A percentile compares a stretch with the other conserved stretches of the same genome.
These are phyloP conservation scores for Daldinia sp. DNA, from an alignment of 2,329 filamentous ascomycete species.

Conservation along the genomic window DNA sequence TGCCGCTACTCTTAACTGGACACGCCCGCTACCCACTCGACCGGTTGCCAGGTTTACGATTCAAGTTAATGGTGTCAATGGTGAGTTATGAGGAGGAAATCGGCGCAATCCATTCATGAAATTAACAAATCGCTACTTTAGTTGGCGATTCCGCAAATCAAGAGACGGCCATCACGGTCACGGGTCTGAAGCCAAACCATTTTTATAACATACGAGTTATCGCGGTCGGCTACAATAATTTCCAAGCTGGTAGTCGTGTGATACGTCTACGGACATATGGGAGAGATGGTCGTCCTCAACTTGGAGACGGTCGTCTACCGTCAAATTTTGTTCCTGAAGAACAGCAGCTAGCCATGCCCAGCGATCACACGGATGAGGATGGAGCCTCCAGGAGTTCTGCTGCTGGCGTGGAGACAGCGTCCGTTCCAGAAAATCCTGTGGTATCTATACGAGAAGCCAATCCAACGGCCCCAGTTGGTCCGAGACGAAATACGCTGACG, in stretches of 20 bases:
- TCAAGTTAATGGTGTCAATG: constrained; percentile 92
- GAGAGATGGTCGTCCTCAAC: constrained; percentile 71
- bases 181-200: constrained; percentile 84
- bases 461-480: constrained; percentile 50
- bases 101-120: constrained; percentile 4
- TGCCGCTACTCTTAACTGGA: constrained; percentile 92
- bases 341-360: constrained; percentile 54
- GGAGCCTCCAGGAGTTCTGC: constrained; percentile 62
- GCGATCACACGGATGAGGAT: constrained; percentile 64
- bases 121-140: constrained; percentile 54
- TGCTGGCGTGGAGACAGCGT: constrained; percentile 71
- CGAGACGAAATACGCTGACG: constrained; percentile 76
- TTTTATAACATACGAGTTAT: constrained; percentile 96
- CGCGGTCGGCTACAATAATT: constrained; percentile 90
- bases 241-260: constrained; percentile 87
- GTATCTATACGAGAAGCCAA: constrained; percentile 75
- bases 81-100: constrained; percentile 61
- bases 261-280: constrained; percentile 84
- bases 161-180: constrained; percentile 91
- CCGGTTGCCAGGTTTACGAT: constrained; percentile 89
- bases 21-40: constrained; percentile 72
- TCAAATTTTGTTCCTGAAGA: constrained; percentile 68
- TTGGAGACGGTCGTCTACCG: constrained; percentile 68
- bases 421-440: constrained; percentile 70
- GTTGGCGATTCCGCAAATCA: constrained; percentile 86